Conservation (phyloP, 495 filamentous ascomycete species). For the Xylona heveae region DNA sequence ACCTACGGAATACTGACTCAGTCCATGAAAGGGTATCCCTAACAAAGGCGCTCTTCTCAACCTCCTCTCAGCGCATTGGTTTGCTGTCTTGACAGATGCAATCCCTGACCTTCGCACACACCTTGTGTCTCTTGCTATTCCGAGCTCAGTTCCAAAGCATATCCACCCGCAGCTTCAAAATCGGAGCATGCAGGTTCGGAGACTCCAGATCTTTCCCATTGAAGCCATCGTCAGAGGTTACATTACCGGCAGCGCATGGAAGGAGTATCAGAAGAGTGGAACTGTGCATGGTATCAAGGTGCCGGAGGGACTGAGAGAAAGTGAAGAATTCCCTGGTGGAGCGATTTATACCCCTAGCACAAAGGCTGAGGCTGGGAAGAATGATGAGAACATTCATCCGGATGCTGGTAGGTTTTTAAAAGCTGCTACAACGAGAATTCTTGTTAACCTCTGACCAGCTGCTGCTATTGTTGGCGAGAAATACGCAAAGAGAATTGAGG, state of each 20-base stretch:
- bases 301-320: conserved; percentile 44
- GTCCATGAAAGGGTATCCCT: conserved; percentile 40
- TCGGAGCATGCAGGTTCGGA: conserved; percentile 68
- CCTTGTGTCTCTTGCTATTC: conserved; percentile 48
- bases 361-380: conserved; percentile 60
- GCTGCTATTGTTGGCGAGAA: conserved; percentile 46
- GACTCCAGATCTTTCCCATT: conserved; percentile 60
- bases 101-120: conserved; percentile 56
- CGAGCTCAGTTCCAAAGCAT: conserved; percentile 25
- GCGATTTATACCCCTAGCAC: conserved; percentile 80
- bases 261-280: conserved; percentile 47
- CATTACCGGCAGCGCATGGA: conserved; percentile 85
- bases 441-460: conserved; percentile 26
- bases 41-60: conserved; percentile 73
- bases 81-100: conserved; percentile 40
- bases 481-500: conserved; percentile 54
- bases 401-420: conserved; percentile 27
- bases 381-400: conserved; percentile 80
- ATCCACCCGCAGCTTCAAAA: conserved; percentile 33
- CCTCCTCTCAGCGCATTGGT: conserved; percentile 70
- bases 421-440: too few relatives aligned
- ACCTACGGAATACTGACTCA: not conserved
- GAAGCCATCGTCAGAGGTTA: conserved; percentile 88
- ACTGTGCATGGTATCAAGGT: conserved; percentile 67
- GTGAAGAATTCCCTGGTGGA: conserved; percentile 41